Evolutionary conservation across 1,284 basidiomycete genomes (phyloP).

Genomic region (Malassezia sympodialis): DNA sequence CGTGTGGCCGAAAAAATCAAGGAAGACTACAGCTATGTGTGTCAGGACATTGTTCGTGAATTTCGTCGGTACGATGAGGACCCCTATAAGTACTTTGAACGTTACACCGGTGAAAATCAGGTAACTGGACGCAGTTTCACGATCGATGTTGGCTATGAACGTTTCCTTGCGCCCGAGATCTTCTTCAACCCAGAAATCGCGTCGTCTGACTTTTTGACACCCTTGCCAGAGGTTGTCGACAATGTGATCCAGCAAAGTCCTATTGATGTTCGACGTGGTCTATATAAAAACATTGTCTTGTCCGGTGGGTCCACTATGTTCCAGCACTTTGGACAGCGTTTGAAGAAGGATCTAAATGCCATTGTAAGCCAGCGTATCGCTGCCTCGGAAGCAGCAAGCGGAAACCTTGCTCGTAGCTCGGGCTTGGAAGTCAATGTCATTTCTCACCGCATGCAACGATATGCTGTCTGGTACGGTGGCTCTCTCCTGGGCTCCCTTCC

Average conservation of each 20-base stretch:
- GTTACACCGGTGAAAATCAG: conserved; percentile 83
- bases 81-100: conserved; percentile 89
- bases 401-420: conserved; percentile 58
- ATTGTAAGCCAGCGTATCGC: conserved; percentile 84
- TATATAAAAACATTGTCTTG: conserved; percentile 94
- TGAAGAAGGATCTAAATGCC: conserved; percentile 88
- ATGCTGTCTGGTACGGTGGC: conserved; percentile 98
- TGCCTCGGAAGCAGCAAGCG: conserved; percentile 64
- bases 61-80: conserved; percentile 96
- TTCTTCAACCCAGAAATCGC: conserved; percentile 99
- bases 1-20: conserved; percentile 88
- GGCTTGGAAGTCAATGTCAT: conserved; percentile 62
- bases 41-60: conserved; percentile 98
- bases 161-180: conserved; percentile 96
- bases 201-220: conserved; percentile 94
- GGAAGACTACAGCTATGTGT: conserved; percentile 93
- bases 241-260: conserved; percentile 90
- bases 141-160: conserved; percentile 93
- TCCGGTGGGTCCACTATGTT: conserved; percentile 96
- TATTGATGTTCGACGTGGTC: conserved; percentile 82
- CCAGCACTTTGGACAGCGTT: conserved; percentile 87
- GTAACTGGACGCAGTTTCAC: conserved; percentile 85
- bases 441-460: conserved; percentile 91
- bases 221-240: conserved; percentile 91
- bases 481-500: conserved; percentile 63